Evolutionary conservation across 108 stramenopile species (phyloP).

Genomic region (Schizochytrium sp.): DNA sequence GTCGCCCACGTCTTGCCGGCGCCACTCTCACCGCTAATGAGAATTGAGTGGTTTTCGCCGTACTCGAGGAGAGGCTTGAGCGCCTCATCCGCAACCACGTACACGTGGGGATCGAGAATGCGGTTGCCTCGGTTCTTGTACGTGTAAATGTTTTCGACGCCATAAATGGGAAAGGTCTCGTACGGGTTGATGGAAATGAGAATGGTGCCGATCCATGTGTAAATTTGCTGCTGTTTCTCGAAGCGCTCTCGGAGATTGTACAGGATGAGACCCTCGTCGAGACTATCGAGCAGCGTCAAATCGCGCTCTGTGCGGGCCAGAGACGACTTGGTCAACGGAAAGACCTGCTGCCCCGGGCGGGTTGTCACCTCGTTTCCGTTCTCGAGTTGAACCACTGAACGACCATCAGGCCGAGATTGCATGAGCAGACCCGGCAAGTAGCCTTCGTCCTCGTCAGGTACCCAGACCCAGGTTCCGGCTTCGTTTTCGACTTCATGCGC

Average conservation of each 20-base stretch:
- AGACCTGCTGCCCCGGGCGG: neutral
- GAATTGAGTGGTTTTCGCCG: conserved; percentile 46
- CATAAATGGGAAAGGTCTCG: conserved; percentile 76
- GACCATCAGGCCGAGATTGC: neutral
- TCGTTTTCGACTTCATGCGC: neutral
- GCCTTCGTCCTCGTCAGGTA: conserved; percentile 16
- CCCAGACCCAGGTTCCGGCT: conserved; percentile 21
- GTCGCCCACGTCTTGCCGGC: conserved; percentile 80
- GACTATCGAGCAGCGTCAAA: conserved; percentile 36
- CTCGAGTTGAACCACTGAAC: neutral
- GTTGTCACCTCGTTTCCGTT: neutral
- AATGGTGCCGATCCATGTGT: conserved; percentile 83
- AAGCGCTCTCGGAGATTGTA: conserved; percentile 71
- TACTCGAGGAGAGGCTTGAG: conserved; percentile 63
- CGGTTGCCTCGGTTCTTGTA: conserved; percentile 61
- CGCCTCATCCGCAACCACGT: conserved; percentile 64
- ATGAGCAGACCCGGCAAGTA: neutral
- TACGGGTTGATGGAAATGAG: conserved; percentile 88
- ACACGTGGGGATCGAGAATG: conserved; percentile 60
- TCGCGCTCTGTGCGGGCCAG: conserved; percentile 36
- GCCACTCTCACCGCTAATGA: conserved; percentile 58
- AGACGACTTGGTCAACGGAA: conserved; percentile 32
- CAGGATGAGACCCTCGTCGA: conserved; percentile 42
- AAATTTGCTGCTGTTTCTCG: conserved; percentile 60
- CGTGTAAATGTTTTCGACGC: conserved; percentile 59